phyloP scores from a whole-genome alignment of 2,329 filamentous ascomycete genomes.

The Aureobasidium namibiae region DNA sequence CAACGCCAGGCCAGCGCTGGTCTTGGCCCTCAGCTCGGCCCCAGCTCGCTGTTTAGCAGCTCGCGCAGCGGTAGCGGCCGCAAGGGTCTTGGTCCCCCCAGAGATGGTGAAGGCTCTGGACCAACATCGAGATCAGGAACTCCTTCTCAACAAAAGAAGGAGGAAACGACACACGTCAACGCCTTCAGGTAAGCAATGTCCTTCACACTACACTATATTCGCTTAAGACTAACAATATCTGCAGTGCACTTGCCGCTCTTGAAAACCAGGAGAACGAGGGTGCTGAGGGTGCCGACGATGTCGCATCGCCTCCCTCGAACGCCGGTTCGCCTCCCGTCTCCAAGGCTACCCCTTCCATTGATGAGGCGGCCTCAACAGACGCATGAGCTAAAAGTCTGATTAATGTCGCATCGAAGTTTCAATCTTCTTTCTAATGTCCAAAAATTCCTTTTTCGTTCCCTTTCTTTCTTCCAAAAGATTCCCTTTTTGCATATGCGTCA shows the following conservation, averaged over 20 bases:
- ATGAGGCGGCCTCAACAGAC: constrained; percentile 31
- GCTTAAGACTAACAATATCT: constrained; percentile 23
- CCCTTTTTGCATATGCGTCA: constrained; percentile 9
- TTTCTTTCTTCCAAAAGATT: not conserved
- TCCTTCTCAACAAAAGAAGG: constrained; percentile 55
- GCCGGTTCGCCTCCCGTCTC: constrained; percentile 25
- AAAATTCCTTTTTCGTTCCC: constrained; percentile 11
- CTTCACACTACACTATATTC: constrained; percentile 11
- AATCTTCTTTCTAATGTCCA: constrained; percentile 12
- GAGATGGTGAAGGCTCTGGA: constrained; percentile 65
- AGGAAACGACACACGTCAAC: constrained; percentile 62
- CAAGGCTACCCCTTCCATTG: constrained; percentile 27
- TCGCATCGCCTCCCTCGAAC: constrained; percentile 52
- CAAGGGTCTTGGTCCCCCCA: constrained; percentile 64
- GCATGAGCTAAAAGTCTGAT: constrained; percentile 18
- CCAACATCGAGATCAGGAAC: constrained; percentile 85
- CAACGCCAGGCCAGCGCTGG: constrained; percentile 54
- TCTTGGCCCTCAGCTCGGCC: constrained; percentile 58
- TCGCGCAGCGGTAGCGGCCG: constrained; percentile 88
- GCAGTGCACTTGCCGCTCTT: constrained; percentile 42
- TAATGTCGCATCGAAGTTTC: not conserved
- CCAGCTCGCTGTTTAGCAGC: constrained; percentile 63
- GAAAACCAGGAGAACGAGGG: constrained; percentile 50
- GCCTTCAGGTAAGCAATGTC: constrained; percentile 74
- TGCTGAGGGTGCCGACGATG: constrained; percentile 41